Conservation (phyloP, 257 asterid species). For the Petunia secreta region DNA sequence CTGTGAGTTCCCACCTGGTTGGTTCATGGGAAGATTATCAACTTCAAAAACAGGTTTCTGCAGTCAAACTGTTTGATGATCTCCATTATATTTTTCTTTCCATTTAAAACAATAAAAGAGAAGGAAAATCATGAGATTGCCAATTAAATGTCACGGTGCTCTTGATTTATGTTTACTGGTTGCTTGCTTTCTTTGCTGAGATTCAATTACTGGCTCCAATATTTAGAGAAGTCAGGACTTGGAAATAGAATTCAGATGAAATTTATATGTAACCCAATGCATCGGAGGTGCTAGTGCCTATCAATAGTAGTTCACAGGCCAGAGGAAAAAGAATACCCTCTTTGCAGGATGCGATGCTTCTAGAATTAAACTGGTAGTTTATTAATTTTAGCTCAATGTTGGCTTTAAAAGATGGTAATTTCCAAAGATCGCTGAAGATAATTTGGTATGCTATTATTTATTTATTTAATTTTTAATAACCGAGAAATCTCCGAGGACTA, state of each 20-base stretch:
- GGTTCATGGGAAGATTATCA: slow-evolving; percentile 8
- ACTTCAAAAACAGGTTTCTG: neutral
- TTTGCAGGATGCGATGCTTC: neutral
- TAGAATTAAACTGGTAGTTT: slow-evolving; percentile 19
- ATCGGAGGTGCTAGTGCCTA: neutral
- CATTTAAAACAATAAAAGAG: too few species aligned
- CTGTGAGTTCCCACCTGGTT: neutral
- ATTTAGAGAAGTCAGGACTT: neutral
- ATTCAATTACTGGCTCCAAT: slow-evolving; percentile 14
- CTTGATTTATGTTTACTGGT: slow-evolving; percentile 2
- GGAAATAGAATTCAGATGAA: neutral
- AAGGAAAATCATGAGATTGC: neutral
- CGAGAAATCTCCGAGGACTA: too few species aligned
- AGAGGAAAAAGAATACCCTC: neutral
- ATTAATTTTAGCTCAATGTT: neutral
- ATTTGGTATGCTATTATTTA: slow-evolving; percentile 7
- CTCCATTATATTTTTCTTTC: too few species aligned
- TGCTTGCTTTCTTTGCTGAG: neutral
- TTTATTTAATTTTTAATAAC: neutral
- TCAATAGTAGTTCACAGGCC: neutral
- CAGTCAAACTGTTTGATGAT: neutral
- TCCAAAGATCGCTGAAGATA: slow-evolving; percentile 5
- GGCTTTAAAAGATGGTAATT: slow-evolving; percentile 8
- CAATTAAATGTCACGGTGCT: neutral
- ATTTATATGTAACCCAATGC: slow-evolving; percentile 9